Evolutionary conservation across 768 basidiomycete genomes (phyloP), one percentile per base, ranked within the genome.

Genomic region (Collybia sordida): DNA sequence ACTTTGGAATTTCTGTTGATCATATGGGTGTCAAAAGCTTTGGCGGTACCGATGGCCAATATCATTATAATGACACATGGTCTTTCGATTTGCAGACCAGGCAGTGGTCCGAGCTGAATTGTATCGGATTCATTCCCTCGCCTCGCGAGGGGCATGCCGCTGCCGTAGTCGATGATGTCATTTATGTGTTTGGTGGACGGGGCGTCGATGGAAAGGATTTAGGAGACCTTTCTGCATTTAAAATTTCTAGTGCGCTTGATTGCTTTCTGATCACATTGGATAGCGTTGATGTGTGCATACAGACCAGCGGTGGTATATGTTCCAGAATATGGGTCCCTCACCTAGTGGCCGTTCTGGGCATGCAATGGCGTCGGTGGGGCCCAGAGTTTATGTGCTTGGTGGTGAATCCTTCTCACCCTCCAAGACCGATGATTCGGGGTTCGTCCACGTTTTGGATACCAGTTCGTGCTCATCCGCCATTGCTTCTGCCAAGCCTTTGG

Each of bases 301-400:
- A 98, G 96, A 94, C 68, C 91, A 93, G 62, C 80, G 97, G 59
- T 99, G 97, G 97, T 99, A 95, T 72, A 98, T 95, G 93, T 99
- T 99, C 75, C 94, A 98, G 69, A 97, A 98, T 64, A 99, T 99
- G 97, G 97, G 97, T 0, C 96, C 96, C 15, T 82, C 92, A 14
- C 97, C 97, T 0, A 86, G 78, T 35, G 91, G 93, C 2, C 81
- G 97, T 43, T 95, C 93, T 7, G 97, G 97, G 1, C 97, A 99
- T 69, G 91, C 96, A n/a, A 96, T 99, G 94, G 93, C 95, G 6
- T 85, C 92, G 11, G 86, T 90, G 63, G 93, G 91, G 24, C 80
- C 86, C 42, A 82, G 86, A 53, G 90, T 99, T 4, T 91, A 92
- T 57, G 94, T 99, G 4, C 79, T 99, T 14, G 97, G 97, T 36